These are phyloP conservation scores for Malassezia yamatoensis DNA, from an alignment of 1,284 basidiomycete genomes.

Conservation along the genomic window DNA sequence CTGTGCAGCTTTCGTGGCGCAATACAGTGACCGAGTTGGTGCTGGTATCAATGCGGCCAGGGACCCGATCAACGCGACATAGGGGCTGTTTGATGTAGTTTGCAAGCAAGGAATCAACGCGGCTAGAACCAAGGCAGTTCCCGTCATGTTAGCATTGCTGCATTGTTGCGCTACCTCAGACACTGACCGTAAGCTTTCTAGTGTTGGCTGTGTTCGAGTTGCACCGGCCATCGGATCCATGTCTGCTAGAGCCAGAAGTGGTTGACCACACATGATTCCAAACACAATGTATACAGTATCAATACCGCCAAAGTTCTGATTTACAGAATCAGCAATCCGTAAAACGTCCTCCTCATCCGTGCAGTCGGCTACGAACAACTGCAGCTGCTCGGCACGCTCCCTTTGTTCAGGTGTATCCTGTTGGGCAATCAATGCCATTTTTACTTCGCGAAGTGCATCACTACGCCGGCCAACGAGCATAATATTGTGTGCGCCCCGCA, in stretches of 20 bases:
- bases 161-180: slow-evolving; percentile 40
- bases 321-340: slow-evolving; percentile 51
- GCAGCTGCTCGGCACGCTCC: slow-evolving; percentile 3
- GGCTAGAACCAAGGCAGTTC: slow-evolving; percentile 49
- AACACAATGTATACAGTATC: slow-evolving; percentile 74
- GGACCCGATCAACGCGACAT: slow-evolving; percentile 67
- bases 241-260: slow-evolving; percentile 63
- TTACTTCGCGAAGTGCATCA: slow-evolving; percentile 52
- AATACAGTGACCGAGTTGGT: slow-evolving; percentile 72
- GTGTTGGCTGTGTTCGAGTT: slow-evolving; percentile 15
- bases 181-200: slow-evolving; percentile 41
- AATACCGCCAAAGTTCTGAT: slow-evolving; percentile 60
- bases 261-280: slow-evolving; percentile 68
- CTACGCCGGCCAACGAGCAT: slow-evolving; percentile 14
- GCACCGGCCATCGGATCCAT: slow-evolving; percentile 49
- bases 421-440: slow-evolving; percentile 46
- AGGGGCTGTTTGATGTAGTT: slow-evolving; percentile 61
- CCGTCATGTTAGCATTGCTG: slow-evolving; percentile 49
- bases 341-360: slow-evolving; percentile 61
- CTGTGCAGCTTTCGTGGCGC: slow-evolving; percentile 68
- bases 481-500: slow-evolving; percentile 1
- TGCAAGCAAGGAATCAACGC: slow-evolving; percentile 60
- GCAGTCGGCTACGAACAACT: slow-evolving; percentile 56
- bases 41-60: slow-evolving; percentile 68
- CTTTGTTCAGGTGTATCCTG: not conserved